Evolutionary conservation across 164 flowering plant species (phyloP), one percentile per base, ranked within the genome.

Genomic region (Stephania yunnanensis): DNA sequence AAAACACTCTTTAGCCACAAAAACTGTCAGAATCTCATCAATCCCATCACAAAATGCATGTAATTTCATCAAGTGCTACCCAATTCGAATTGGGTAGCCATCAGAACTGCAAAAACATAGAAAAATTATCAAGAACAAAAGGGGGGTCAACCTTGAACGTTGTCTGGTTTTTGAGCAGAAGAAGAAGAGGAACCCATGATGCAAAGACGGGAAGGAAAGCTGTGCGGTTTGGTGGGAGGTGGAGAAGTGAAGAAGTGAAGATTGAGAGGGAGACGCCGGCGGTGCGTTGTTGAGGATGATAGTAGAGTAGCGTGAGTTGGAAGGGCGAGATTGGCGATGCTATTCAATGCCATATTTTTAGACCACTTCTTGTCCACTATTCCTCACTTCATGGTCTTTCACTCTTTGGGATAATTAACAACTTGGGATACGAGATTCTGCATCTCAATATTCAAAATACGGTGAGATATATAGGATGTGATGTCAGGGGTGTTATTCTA

Each of bases 91-190:
- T 6, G 22, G 19, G 65, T 17, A 13, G 4, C 7, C 25, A 63
- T 17, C 66, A 63, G 66, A 19, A 63, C 0, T 20, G 66, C 66
- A 13, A 74, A 5, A 42, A 12, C 6, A 74, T 17, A 46, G 58
- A 36, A 36, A 36, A 64, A 58, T 6, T 71, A 61, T 70, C 46
- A n/a, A 63, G 44, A 58, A 71, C 30, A 53, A 45, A 44, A 61
- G 77, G 4, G 17, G 19, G n/a, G 19, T 15, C 3, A 36, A 58
- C 82, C 82, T 80, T 80, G 82, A 73, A 76, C 50, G n/a, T 53
- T 71, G 12, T 80, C 77, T 48, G 82, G 77, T 70, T 74, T 73
- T 61, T 64, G 79, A 29, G 82, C 76, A 76, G 82, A 80, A 36
- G 42, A 36, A 36, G 42, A 36, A 36, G 42, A 36, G 11, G 79